phyloP scores from a whole-genome alignment of 352 stramenopile genomes.

The Phytopythium kandeliae region DNA sequence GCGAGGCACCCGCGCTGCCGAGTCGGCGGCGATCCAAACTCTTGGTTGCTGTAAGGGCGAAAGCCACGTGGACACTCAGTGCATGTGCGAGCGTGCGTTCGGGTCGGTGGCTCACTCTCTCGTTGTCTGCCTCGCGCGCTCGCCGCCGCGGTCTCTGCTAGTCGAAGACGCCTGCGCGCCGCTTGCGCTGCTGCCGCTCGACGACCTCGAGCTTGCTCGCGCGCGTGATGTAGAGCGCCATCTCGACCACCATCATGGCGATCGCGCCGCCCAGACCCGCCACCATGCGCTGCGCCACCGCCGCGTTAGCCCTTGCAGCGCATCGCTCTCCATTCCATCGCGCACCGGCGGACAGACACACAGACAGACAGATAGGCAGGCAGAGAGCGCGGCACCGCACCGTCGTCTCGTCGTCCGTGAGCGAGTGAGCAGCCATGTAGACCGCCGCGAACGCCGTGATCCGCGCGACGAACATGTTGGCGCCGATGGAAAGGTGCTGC shows the following conservation, averaged over 20 bases:
- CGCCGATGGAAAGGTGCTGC: constrained; percentile 76
- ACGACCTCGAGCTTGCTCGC: constrained; percentile 62
- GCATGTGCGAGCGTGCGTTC: too few species aligned
- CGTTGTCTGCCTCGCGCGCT: too few species aligned
- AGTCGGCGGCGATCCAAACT: too few species aligned
- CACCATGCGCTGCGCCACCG: constrained; percentile 20
- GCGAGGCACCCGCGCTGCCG: too few species aligned
- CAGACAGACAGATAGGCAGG: too few species aligned
- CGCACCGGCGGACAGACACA: too few species aligned
- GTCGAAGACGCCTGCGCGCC: constrained; percentile 24
- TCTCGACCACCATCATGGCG: constrained; percentile 86
- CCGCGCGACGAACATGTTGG: constrained; percentile 83
- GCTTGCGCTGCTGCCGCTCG: constrained; percentile 38
- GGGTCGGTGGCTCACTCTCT: constrained; percentile 8
- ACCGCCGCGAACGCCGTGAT: constrained; percentile 74
- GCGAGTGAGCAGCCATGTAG: constrained; percentile 61
- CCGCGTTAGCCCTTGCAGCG: too few species aligned
- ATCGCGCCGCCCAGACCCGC: constrained; percentile 63
- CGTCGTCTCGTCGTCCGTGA: constrained; percentile 76
- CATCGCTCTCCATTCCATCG: too few species aligned
- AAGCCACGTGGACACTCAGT: too few species aligned
- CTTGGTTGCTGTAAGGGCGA: too few species aligned
- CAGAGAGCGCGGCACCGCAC: constrained; percentile 30
- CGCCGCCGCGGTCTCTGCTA: not conserved
- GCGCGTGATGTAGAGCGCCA: constrained; percentile 81